Base-by-base conservation (phyloP, 805 yeast genomes). In the Candida namnaoensis region DNA sequence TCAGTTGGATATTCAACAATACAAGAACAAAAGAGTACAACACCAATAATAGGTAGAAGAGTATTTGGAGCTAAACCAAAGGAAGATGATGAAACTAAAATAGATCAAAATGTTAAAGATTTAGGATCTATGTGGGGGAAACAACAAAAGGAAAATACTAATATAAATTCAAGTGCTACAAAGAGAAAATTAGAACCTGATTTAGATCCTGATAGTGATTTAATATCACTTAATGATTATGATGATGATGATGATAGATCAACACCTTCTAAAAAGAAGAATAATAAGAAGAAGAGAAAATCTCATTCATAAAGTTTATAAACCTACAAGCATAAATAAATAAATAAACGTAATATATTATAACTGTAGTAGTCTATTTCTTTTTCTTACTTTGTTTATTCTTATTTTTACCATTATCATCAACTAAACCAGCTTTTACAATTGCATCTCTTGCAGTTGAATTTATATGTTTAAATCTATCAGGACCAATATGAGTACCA, bases 391-490 rank as follows among this genome's bases (percentile, higher is more conserved):
- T 58, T 48, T 56, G 62, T 43, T 62, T 63, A 37, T 53, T 54
- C 41, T 56, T 59, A 32, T 48, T 25, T 45, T 40, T 47, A 41
- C 45, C 37, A 42, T 45, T 44, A 14, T 52, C 54, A 15, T 50
- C 53, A 23, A 56, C 56, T 49, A 80, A 76, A 0, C 78, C 78
- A 3, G 87, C 95, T 41, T 67, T 72, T 2, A 78, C 62, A 0
- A 93, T 71, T 0, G 91, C 96, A 39, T 88, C 93, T 54, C 97
- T 69, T 0, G 97, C 90, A 1, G 88, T 77, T 4, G 88, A 71
- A 54, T 91, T 93, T 44, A 93, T 93, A 59, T 93, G 98, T 52
- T 85, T 88, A 66, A 93, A 93, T 47, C 96, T 68, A 60, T 87
- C 97, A 0, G 98, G 93, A 0, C 99, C 99, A 23, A 93, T 61